Conservation (phyloP, 352 stramenopile genomes). For the Hyaloperonospora brassicae region DNA sequence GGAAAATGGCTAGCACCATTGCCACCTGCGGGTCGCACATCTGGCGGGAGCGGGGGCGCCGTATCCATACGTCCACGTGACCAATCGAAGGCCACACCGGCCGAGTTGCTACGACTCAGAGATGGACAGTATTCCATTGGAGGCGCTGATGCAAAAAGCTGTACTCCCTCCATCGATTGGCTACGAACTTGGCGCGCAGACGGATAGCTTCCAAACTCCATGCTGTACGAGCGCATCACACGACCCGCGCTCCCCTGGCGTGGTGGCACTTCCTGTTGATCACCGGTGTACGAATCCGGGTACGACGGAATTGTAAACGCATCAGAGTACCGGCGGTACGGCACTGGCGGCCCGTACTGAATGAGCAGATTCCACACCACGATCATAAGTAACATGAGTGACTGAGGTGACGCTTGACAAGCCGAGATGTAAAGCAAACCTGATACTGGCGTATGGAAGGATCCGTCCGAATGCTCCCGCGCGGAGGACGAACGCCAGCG, state of each 20-base stretch:
- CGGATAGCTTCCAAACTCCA: slow-evolving; percentile 56
- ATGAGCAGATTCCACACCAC: background rate
- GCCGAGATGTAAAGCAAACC: slow-evolving; percentile 20
- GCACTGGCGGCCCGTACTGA: slow-evolving; percentile 42
- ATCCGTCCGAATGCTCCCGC: slow-evolving; percentile 59
- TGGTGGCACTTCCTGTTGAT: slow-evolving; percentile 46
- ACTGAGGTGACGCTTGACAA: background rate
- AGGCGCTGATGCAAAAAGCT: slow-evolving; percentile 44
- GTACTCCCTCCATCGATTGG: slow-evolving; percentile 64
- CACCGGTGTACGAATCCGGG: slow-evolving; percentile 41
- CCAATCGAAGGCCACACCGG: slow-evolving; percentile 59
- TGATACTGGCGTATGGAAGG: slow-evolving; percentile 66
- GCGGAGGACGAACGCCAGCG: slow-evolving; percentile 41
- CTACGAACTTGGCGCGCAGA: slow-evolving; percentile 53
- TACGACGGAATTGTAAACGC: slow-evolving; percentile 54
- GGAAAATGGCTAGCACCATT: slow-evolving; percentile 36
- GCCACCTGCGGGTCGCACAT: slow-evolving; percentile 24
- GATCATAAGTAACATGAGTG: background rate
- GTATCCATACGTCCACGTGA: slow-evolving; percentile 29
- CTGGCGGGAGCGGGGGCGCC: slow-evolving; percentile 56
- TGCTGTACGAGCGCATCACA: slow-evolving; percentile 63
- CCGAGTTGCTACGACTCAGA: slow-evolving; percentile 52
- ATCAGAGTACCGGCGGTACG: slow-evolving; percentile 72
- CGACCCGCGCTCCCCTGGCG: slow-evolving; percentile 39
- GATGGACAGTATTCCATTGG: slow-evolving; percentile 46